A percentile compares a stretch with the other conserved stretches of the same genome.
Evolutionary conservation across 2,329 filamentous ascomycete genomes (phyloP).

Genomic region (Stagonosporopsis rhizophila): DNA sequence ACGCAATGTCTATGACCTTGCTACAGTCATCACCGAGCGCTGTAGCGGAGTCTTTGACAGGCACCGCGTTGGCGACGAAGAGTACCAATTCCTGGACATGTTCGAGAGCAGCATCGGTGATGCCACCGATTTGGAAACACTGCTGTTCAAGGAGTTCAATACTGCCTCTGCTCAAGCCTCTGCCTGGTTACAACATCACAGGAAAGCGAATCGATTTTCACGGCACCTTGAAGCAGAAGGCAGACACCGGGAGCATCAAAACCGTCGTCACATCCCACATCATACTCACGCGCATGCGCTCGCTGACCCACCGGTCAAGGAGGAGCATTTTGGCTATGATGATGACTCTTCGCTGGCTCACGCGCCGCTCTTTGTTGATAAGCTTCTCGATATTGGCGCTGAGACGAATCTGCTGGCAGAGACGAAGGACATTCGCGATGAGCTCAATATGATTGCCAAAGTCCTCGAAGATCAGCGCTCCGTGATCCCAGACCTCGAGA

Average conservation of each 20-base stretch:
- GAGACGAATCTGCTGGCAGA: slow-evolving; percentile 69
- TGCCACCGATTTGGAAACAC: slow-evolving; percentile 58
- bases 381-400: slow-evolving; percentile 64
- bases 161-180: slow-evolving; percentile 64
- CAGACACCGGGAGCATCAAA: slow-evolving; percentile 42
- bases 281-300: slow-evolving; percentile 41
- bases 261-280: slow-evolving; percentile 34
- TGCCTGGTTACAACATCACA: slow-evolving; percentile 60
- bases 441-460: slow-evolving; percentile 68
- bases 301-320: slow-evolving; percentile 29
- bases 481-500: slow-evolving; percentile 58
- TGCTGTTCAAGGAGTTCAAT: slow-evolving; percentile 68
- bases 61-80: slow-evolving; percentile 63
- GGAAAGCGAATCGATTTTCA: slow-evolving; percentile 50
- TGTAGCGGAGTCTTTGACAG: slow-evolving; percentile 68
- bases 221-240: slow-evolving; percentile 45
- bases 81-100: slow-evolving; percentile 72
- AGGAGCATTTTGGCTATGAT: slow-evolving; percentile 44
- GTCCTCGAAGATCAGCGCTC: slow-evolving; percentile 59
- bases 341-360: slow-evolving; percentile 29
- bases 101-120: slow-evolving; percentile 69
- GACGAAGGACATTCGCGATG: slow-evolving; percentile 72
- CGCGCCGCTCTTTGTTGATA: slow-evolving; percentile 59
- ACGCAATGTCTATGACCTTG: slow-evolving; percentile 67
- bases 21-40: slow-evolving; percentile 66